Evolutionary conservation across 371 early-diverging fungal genomes (phyloP), one percentile per base, ranked within the genome.

Genomic region (Mortierella sp.): DNA sequence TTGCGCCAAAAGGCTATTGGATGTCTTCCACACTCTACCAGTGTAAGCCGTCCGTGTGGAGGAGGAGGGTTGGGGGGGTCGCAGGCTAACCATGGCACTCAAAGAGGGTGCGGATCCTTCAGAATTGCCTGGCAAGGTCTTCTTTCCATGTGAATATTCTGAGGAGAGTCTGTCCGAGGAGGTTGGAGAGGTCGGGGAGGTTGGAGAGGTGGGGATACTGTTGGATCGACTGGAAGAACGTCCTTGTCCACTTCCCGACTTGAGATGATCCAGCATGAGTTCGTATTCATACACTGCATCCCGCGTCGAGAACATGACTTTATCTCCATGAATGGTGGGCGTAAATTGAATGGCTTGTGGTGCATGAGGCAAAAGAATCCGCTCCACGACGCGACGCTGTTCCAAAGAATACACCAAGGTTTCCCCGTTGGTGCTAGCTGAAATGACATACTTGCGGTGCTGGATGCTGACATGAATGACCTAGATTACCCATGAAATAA

Each of bases 261-360:
- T 14, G 23, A 72, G 58, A 10, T 59, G 48, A 49, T 58, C 64
- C 27, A 74, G 41, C 53, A 60, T 38, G 24, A 74, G 62, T 30
- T 74, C 74, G n/a, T 74, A 74, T 45, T 74, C 74, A 18, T 74
- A 74, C 1, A 74, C 61, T 10, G 74, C 74, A 45, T 74, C 74
- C 54, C 69, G 58, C 14, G 74, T 74, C 49, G 74, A 68, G 31
- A 74, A 74, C 74, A 74, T 74, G 64, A 61, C 74, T 48, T 74
- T 74, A 47, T 67, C 69, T 0, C 52, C 74, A 38, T 68, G 65
- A 31, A 74, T 64, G 0, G 74, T 74, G 1, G 74, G 74, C 14
- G 69, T 74, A 43, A 68, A 74, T 26, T 63, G 74, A 16, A 74
- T 64, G 24, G 74, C 68, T 34, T 74, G 74, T 2, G 74, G 60